Conservation (phyloP, 176 grass and related monocot genomes). For the Triticum monococcum region DNA sequence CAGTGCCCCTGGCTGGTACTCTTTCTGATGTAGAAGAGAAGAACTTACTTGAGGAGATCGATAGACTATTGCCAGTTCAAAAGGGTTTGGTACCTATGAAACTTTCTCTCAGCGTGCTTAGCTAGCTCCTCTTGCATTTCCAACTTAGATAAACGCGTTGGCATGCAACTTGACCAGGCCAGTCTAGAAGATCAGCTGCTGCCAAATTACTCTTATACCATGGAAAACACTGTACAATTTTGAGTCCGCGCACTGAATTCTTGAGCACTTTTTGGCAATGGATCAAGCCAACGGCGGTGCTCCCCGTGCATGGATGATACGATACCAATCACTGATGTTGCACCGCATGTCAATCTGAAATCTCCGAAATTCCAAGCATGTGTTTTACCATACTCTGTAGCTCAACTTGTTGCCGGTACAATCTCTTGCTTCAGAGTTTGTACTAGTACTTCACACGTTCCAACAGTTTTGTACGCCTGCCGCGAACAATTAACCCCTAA, state of each 20-base stretch:
- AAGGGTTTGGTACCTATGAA: not conserved
- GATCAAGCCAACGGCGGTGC: not conserved
- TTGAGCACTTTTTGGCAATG: not conserved
- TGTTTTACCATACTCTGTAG: slow-evolving; percentile 8
- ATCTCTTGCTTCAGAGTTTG: not conserved
- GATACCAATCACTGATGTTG: slow-evolving; percentile 41
- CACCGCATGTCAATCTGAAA: slow-evolving; percentile 68
- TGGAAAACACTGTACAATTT: slow-evolving; percentile 89
- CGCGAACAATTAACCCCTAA: too few relatives aligned
- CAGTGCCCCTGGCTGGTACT: slow-evolving; percentile 21
- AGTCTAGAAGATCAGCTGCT: slow-evolving; percentile 69
- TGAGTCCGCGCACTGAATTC: slow-evolving; percentile 69
- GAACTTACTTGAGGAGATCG: slow-evolving; percentile 75
- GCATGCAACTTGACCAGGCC: slow-evolving; percentile 74
- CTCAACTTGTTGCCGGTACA: not conserved
- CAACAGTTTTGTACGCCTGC: not conserved
- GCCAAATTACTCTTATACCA: slow-evolving; percentile 79
- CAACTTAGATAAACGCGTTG: slow-evolving; percentile 75
- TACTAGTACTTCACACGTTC: not conserved
- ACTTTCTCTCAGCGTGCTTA: slow-evolving; percentile 51
- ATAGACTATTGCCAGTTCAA: slow-evolving; percentile 45
- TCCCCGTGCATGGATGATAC: slow-evolving; percentile 65
- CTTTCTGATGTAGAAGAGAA: slow-evolving; percentile 73
- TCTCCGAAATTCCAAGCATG: slow-evolving; percentile 57
- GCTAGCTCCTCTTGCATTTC: slow-evolving; percentile 52